phyloP scores from a whole-genome alignment of 73 alveolate genomes.

The Paramecium primaurelia region DNA sequence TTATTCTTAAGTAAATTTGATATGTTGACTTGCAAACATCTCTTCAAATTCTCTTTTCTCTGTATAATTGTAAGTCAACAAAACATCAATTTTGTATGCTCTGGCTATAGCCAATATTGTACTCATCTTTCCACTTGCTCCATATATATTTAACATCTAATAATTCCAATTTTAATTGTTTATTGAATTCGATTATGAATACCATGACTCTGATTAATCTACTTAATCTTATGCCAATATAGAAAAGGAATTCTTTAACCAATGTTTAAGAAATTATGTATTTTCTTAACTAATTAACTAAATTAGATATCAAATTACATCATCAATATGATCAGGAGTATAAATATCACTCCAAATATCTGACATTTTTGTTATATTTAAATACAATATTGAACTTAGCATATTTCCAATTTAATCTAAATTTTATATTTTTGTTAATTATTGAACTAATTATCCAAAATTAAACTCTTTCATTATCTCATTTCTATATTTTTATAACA shows the following conservation, averaged over 20 bases:
- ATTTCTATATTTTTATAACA: background rate
- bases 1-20: background rate
- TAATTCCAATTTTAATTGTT: background rate
- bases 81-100: background rate
- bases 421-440: background rate
- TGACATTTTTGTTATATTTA: background rate
- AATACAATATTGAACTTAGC: background rate
- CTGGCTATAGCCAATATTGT: background rate
- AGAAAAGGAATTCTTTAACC: background rate
- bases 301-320: background rate
- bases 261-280: background rate
- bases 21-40: constrained; percentile 5
- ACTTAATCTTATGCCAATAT: background rate
- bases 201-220: background rate
- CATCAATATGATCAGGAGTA: background rate
- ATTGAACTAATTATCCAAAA: background rate
- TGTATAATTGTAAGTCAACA: background rate
- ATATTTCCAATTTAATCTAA: background rate
- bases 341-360: background rate
- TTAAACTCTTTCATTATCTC: constrained; percentile 1
- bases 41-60: constrained; percentile 13
- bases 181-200: background rate
- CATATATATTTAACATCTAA: background rate
- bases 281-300: background rate
- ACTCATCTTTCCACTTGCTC: background rate